phyloP scores from a whole-genome alignment of 192 early-diverging fungal genomes.

The Backusella australiensis region DNA sequence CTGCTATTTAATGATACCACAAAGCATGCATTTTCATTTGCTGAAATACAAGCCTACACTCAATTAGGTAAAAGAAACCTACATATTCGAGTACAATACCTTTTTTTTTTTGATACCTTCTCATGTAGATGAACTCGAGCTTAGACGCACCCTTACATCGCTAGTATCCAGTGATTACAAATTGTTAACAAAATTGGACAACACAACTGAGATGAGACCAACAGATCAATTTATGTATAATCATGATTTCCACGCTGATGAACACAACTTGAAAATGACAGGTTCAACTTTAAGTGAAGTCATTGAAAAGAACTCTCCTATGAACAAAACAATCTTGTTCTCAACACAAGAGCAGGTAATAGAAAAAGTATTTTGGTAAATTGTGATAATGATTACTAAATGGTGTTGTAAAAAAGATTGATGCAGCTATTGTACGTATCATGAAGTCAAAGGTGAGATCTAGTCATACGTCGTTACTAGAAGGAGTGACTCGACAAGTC shows the following conservation, averaged over 20 bases:
- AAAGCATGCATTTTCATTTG: constrained; percentile 58
- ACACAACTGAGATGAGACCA: constrained; percentile 51
- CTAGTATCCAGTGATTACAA: constrained; percentile 83
- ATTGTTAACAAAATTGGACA: constrained; percentile 74
- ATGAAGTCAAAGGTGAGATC: constrained; percentile 80
- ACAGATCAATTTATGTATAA: constrained; percentile 57
- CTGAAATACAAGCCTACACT: constrained; percentile 65
- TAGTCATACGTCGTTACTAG: constrained; percentile 67
- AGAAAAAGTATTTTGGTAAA: constrained; percentile 30
- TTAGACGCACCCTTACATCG: constrained; percentile 83
- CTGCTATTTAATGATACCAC: constrained; percentile 60
- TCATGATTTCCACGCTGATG: constrained; percentile 59
- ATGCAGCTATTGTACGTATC: constrained; percentile 82
- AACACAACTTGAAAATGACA: constrained; percentile 71
- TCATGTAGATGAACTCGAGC: constrained; percentile 62
- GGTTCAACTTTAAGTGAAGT: constrained; percentile 66
- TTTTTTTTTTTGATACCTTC: neutral
- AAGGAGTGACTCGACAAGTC: constrained; percentile 66
- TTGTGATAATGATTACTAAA: neutral
- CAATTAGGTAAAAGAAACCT: constrained; percentile 53
- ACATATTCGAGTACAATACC: neutral
- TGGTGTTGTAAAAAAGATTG: constrained; percentile 40
- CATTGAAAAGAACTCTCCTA: constrained; percentile 64
- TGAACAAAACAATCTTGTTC: constrained; percentile 75
- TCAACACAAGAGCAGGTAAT: constrained; percentile 69